Conservation (phyloP, 2,329 filamentous ascomycete genomes). For the Aureobasidium sp. region DNA sequence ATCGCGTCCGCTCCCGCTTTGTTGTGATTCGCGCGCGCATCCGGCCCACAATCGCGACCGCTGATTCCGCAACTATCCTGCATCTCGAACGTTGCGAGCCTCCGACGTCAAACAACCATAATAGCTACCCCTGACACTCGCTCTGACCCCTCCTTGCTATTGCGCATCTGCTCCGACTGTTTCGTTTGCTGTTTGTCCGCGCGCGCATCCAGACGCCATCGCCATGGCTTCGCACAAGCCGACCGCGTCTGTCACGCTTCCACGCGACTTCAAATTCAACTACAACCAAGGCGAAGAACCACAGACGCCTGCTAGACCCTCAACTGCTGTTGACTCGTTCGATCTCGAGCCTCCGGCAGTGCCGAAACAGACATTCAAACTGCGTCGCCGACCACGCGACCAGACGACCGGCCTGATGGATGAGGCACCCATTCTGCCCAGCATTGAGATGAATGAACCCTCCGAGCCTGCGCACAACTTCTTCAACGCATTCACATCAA, state of each 20-base stretch:
- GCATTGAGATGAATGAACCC: conserved; percentile 43
- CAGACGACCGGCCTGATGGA: conserved; percentile 23
- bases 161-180: neutral
- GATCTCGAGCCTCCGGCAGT: conserved; percentile 35
- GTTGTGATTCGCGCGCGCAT: conserved; percentile 12
- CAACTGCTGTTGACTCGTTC: conserved; percentile 15
- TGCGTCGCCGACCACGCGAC: conserved; percentile 39
- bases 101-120: conserved; percentile 4
- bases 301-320: conserved; percentile 33
- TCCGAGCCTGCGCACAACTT: conserved; percentile 24
- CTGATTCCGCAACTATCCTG: neutral
- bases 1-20: conserved; percentile 13
- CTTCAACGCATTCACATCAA: conserved; percentile 23
- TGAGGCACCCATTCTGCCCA: conserved; percentile 37
- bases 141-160: neutral
- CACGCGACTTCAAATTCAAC: conserved; percentile 45
- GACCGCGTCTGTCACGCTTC: conserved; percentile 40
- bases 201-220: conserved; percentile 7
- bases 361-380: conserved; percentile 42
- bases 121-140: conserved; percentile 6
- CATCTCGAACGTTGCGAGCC: conserved; percentile 9
- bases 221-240: conserved; percentile 11
- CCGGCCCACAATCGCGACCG: conserved; percentile 6
- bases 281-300: conserved; percentile 40
- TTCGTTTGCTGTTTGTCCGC: conserved; percentile 7